Conservation (phyloP, 768 basidiomycete genomes). For the Collybiopsis confluens region DNA sequence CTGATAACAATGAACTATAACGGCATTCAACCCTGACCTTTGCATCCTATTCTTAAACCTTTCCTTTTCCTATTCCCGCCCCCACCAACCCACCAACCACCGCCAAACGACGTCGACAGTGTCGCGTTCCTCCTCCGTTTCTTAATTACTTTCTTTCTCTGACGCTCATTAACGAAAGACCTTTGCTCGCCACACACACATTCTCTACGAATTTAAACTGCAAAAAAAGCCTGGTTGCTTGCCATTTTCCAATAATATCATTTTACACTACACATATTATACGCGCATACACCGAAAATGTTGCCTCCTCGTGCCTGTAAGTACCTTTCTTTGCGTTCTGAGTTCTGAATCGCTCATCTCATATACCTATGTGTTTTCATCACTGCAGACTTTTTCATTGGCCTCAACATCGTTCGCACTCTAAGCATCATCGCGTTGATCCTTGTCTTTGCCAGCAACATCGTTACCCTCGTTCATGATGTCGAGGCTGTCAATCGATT, state of each 20-base stretch:
- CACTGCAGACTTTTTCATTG: slow-evolving; percentile 46
- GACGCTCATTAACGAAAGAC: background rate
- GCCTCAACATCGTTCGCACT: slow-evolving; percentile 71
- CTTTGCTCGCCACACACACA: background rate
- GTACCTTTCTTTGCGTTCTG: background rate
- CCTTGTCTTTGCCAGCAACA: slow-evolving; percentile 75
- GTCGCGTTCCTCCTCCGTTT: background rate
- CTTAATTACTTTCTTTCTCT: background rate
- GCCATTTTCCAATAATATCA: background rate
- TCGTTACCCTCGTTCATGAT: slow-evolving; percentile 71
- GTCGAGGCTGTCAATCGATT: slow-evolving; percentile 72
- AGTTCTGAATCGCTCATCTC: too few species aligned
- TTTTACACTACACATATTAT: background rate
- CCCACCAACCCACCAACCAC: background rate
- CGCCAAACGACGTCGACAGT: slow-evolving; percentile 1
- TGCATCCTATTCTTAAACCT: background rate
- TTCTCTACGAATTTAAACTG: background rate
- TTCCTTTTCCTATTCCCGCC: background rate
- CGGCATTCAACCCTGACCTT: too few species aligned
- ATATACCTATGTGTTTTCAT: too few species aligned
- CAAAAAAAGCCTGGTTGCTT: slow-evolving; percentile 8
- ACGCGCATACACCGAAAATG: background rate
- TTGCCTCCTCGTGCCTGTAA: slow-evolving; percentile 9
- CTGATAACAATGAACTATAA: background rate
- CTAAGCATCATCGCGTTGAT: slow-evolving; percentile 76